Conservation (phyloP, 805 yeast genomes). For the Candida quercuum region DNA sequence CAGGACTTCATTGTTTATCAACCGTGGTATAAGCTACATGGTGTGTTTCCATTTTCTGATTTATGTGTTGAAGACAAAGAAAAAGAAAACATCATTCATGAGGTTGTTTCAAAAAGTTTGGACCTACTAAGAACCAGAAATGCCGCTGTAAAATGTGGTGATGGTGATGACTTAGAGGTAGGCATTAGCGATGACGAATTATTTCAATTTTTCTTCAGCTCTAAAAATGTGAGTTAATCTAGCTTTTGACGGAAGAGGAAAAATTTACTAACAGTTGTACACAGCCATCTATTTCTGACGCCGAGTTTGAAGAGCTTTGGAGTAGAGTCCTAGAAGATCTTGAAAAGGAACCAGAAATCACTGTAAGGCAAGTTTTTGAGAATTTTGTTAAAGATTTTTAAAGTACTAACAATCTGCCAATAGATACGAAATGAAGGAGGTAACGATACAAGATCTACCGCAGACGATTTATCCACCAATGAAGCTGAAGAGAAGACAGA, state of each 20-base stretch:
- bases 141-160: slow-evolving; percentile 60
- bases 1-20: slow-evolving; percentile 51
- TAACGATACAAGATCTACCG: slow-evolving; percentile 37
- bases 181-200: slow-evolving; percentile 48
- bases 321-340: slow-evolving; percentile 52
- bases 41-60: slow-evolving; percentile 56
- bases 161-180: slow-evolving; percentile 39
- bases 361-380: slow-evolving; percentile 67
- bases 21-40: slow-evolving; percentile 51
- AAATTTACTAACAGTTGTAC: neutral
- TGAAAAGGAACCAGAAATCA: slow-evolving; percentile 61
- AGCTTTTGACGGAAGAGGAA: neutral
- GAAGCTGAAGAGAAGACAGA: slow-evolving; percentile 33
- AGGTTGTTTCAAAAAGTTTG: slow-evolving; percentile 61
- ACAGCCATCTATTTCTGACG: slow-evolving; percentile 29
- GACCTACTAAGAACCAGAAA: slow-evolving; percentile 61
- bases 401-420: slow-evolving; percentile 19
- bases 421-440: slow-evolving; percentile 24
- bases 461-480: slow-evolving; percentile 32
- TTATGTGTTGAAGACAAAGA: slow-evolving; percentile 70
- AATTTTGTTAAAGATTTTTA: neutral
- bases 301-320: slow-evolving; percentile 78
- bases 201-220: slow-evolving; percentile 42
- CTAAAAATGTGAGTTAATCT: slow-evolving; percentile 26
- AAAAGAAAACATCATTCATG: slow-evolving; percentile 60